These are phyloP conservation scores for Arxiozyma telluris DNA, from an alignment of 1,139 yeast genomes.

Conservation along the genomic window DNA sequence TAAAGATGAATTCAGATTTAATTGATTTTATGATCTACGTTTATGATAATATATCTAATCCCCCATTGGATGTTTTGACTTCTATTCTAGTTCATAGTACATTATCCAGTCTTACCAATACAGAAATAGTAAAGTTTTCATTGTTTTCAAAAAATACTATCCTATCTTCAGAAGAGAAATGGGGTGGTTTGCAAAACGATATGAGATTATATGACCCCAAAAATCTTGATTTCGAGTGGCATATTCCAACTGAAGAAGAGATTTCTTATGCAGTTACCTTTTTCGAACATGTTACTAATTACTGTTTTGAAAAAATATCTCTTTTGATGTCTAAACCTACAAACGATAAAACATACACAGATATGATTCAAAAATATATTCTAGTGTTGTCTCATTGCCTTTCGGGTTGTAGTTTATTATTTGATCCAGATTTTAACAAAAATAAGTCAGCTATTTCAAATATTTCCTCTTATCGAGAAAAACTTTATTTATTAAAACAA, in stretches of 20 bases:
- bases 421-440: conserved; percentile 52
- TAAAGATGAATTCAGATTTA: conserved; percentile 42
- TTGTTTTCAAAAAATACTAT: conserved; percentile 38
- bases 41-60: conserved; percentile 58
- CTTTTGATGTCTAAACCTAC: conserved; percentile 30
- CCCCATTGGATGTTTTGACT: conserved; percentile 39
- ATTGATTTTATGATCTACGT: conserved; percentile 43
- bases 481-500: conserved; percentile 16
- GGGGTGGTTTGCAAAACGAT: conserved; percentile 68
- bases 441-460: conserved; percentile 15
- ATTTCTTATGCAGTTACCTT: conserved; percentile 55
- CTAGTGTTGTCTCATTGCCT: conserved; percentile 51
- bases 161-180: conserved; percentile 40
- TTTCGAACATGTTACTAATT: conserved; percentile 44
- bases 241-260: conserved; percentile 51
- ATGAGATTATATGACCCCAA: conserved; percentile 36
- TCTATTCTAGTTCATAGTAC: conserved; percentile 57
- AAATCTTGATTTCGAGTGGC: conserved; percentile 62
- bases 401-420: conserved; percentile 59
- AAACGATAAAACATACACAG: conserved; percentile 29
- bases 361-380: conserved; percentile 48
- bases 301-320: conserved; percentile 39
- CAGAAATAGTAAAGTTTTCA: conserved; percentile 49
- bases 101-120: conserved; percentile 54
- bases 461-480: background rate